Conservation (phyloP, 176 grass and related monocot species). For the Oryza australiensis region DNA sequence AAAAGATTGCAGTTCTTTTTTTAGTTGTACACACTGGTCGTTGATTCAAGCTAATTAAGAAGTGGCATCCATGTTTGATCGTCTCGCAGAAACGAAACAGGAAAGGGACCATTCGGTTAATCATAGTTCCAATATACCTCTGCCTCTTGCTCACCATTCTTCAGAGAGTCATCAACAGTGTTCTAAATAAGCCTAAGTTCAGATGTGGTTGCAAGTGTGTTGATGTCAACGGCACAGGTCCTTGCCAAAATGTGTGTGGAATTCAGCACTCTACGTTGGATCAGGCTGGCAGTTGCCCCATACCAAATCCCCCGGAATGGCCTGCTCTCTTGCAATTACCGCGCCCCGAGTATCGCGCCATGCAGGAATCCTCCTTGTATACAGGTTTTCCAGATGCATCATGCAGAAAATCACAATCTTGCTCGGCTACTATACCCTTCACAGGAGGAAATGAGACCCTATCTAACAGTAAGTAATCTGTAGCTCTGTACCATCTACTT, state of each 20-base stretch:
- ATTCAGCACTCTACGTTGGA: constrained; percentile 49
- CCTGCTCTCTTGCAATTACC: constrained; percentile 61
- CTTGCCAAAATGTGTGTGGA: constrained; percentile 55
- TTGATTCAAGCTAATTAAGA: constrained; percentile 16
- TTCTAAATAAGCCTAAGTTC: constrained; percentile 34
- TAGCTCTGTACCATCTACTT: not conserved
- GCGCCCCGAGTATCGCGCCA: constrained; percentile 35
- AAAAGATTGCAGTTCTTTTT: not conserved
- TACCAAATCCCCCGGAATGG: constrained; percentile 56
- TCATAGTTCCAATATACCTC: constrained; percentile 58
- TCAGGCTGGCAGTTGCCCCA: constrained; percentile 41
- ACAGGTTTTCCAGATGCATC: constrained; percentile 40
- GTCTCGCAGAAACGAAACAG: constrained; percentile 62
- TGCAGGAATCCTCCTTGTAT: constrained; percentile 30
- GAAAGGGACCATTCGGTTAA: constrained; percentile 51
- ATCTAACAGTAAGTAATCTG: constrained; percentile 54
- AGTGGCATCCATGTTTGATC: constrained; percentile 2
- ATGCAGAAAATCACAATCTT: constrained; percentile 57
- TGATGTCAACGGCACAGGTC: constrained; percentile 30
- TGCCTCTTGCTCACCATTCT: constrained; percentile 51
- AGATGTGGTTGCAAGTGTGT: constrained; percentile 55
- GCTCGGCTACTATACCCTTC: constrained; percentile 53
- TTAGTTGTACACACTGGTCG: not conserved
- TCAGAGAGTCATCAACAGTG: constrained; percentile 43
- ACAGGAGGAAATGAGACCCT: constrained; percentile 54